Evolutionary conservation across 176 grass and related monocot species (phyloP), one percentile per base, ranked within the genome.

Genomic region (Eragrostis nindensis): DNA sequence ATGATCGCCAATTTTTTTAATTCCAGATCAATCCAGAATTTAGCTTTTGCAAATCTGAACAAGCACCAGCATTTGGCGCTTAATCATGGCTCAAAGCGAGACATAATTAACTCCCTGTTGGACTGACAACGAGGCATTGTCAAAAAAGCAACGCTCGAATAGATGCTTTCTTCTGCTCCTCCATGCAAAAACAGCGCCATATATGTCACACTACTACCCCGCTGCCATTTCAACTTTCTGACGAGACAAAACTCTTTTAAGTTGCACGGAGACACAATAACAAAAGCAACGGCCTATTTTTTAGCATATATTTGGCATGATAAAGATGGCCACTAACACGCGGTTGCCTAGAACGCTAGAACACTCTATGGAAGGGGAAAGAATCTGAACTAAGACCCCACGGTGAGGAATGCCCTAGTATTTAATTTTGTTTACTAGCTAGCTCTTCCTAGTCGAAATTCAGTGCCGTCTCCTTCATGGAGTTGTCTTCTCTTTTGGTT

Each of bases 111-210:
- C 39, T 12, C 11, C 48, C 41, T 24, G 5, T n/a, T 52, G 63
- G 63, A 3, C 56, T 61, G 24, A 84, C 82, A 89, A 68, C 63
- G 32, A 49, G 75, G 76, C 63, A 36, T 43, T 62, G 82, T 70
- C 76, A 47, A 80, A 80, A 84, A 85, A 15, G 65, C 1, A 30
- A 48, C 25, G 25, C 45, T 22, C 11, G 78, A 77, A 89, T 85
- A 76, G 57, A 89, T 89, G 87, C 72, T 85, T 89, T 52, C 78
- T 66, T 81, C 68, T 14, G 0, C 47, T 67, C 39, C 75, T 84
- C 80, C 86, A 74, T 68, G 80, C 71, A 85, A 81, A 75, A 56
- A 79, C 38, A 50, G 29, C 32, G 47, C 21, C 50, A 66, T 32
- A 70, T 29, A 43, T 75, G 13, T 60, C 50, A 57, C 22, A 55